Evolutionary conservation across 23 red algal species (phyloP).

Genomic region (Chondrus crispus): DNA sequence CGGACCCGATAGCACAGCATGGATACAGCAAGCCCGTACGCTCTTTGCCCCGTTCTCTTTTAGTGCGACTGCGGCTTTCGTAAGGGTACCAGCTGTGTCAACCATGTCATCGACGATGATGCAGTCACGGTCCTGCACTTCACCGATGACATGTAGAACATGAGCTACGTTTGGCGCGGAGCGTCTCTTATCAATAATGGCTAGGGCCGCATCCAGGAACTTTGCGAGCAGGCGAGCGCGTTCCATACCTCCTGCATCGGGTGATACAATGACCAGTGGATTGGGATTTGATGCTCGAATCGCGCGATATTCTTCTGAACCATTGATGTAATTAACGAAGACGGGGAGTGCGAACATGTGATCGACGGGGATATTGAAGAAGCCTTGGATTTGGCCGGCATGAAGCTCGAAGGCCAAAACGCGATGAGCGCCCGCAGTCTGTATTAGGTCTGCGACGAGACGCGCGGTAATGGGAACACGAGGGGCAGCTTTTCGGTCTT

Average conservation of each 20-base stretch:
- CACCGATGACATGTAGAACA: slow-evolving; percentile 97
- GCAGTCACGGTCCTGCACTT: slow-evolving; percentile 89
- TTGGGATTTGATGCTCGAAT: neutral
- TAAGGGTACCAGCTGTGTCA: slow-evolving; percentile 96
- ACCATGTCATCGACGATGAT: slow-evolving; percentile 99
- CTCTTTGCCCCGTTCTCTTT: slow-evolving; percentile 87
- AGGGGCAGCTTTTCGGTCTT: slow-evolving; percentile 92
- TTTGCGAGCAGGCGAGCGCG: slow-evolving; percentile 95
- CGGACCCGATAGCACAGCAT: slow-evolving; percentile 88
- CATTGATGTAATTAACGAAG: slow-evolving; percentile 82
- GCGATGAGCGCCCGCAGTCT: slow-evolving; percentile 89
- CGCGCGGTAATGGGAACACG: slow-evolving; percentile 97
- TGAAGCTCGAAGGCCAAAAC: slow-evolving; percentile 98
- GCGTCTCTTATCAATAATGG: slow-evolving; percentile 98
- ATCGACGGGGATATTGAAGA: slow-evolving; percentile 99
- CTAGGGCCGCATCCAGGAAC: slow-evolving; percentile 79
- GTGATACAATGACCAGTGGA: slow-evolving; percentile 85
- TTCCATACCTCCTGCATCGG: slow-evolving; percentile 98
- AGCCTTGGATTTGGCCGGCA: slow-evolving; percentile 99
- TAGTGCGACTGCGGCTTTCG: slow-evolving; percentile 83
- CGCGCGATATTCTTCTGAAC: neutral
- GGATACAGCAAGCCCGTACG: slow-evolving; percentile 86
- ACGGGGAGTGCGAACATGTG: slow-evolving; percentile 97
- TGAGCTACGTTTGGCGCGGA: slow-evolving; percentile 96
- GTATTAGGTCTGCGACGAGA: slow-evolving; percentile 92